Percentiles rank a stretch among this genome's conserved stretches.
These are phyloP conservation scores for Calocybe cyanea DNA, from an alignment of 768 basidiomycete species.

Conservation along the genomic window DNA sequence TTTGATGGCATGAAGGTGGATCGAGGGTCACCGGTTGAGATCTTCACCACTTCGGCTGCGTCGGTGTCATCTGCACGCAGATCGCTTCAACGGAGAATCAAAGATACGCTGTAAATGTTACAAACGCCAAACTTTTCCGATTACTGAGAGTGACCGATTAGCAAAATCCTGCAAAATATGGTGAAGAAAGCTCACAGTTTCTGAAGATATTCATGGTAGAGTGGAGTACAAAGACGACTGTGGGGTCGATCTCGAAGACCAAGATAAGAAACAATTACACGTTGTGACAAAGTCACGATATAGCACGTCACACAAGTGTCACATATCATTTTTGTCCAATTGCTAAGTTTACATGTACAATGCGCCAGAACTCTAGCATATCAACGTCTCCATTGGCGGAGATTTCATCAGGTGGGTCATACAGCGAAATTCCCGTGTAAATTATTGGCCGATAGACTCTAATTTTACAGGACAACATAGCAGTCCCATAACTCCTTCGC, in stretches of 20 bases:
- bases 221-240: slow-evolving; percentile 16
- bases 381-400: slow-evolving; percentile 17
- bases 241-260: slow-evolving; percentile 3
- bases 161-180: slow-evolving; percentile 8
- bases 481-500: slow-evolving; percentile 17
- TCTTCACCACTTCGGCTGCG: slow-evolving; percentile 92
- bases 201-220: slow-evolving; percentile 78
- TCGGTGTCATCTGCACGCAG: slow-evolving; percentile 85
- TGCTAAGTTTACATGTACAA: background rate
- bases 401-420: slow-evolving; percentile 12
- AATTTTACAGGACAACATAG: slow-evolving; percentile 8
- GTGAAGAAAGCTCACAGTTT: slow-evolving; percentile 52
- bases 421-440: background rate
- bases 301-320: slow-evolving; percentile 16
- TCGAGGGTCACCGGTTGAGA: slow-evolving; percentile 59
- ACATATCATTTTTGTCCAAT: background rate
- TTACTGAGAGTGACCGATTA: slow-evolving; percentile 46
- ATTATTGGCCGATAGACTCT: too few species aligned
- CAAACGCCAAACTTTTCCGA: slow-evolving; percentile 95
- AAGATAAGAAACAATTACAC: slow-evolving; percentile 23
- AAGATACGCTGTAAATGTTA: slow-evolving; percentile 20
- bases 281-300: slow-evolving; percentile 36
- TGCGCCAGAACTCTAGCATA: slow-evolving; percentile 6
- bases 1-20: too few species aligned
- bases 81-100: slow-evolving; percentile 13